A percentile compares a stretch with the other conserved stretches of the same genome.
Evolutionary conservation across 2,329 filamentous ascomycete species (phyloP).

Genomic region (Magnaporthiopsis incrustans): DNA sequence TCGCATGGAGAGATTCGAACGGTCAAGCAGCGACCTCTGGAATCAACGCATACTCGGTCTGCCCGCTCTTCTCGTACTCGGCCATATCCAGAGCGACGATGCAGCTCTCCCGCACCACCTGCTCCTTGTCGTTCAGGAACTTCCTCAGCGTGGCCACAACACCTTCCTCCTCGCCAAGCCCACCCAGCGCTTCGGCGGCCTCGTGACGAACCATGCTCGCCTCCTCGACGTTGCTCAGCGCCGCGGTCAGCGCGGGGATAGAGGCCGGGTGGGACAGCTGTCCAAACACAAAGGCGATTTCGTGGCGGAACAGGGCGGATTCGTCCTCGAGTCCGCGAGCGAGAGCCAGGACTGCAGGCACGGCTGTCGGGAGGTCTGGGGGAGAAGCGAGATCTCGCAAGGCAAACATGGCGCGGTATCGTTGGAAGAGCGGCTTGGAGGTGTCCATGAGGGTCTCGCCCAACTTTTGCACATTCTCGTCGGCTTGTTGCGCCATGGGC

Average conservation of each 20-base stretch:
- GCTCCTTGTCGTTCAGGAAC: slow-evolving; percentile 84
- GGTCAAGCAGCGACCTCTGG: slow-evolving; percentile 43
- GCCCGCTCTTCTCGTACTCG: slow-evolving; percentile 84
- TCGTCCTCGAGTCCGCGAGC: slow-evolving; percentile 78
- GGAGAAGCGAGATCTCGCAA: slow-evolving; percentile 91
- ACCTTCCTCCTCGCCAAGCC: slow-evolving; percentile 85
- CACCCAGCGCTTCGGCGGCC: slow-evolving; percentile 91
- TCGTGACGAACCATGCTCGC: slow-evolving; percentile 96
- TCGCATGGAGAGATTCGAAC: slow-evolving; percentile 12
- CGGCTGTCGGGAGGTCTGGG: slow-evolving; percentile 79
- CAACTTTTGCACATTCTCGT: slow-evolving; percentile 62
- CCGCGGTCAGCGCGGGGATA: slow-evolving; percentile 76
- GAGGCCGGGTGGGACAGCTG: slow-evolving; percentile 95
- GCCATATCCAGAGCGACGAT: slow-evolving; percentile 97
- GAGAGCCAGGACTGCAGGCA: slow-evolving; percentile 78
- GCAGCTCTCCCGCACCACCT: slow-evolving; percentile 89
- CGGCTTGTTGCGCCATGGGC: slow-evolving; percentile 60
- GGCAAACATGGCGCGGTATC: slow-evolving; percentile 97
- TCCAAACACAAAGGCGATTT: slow-evolving; percentile 97
- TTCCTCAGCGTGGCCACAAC: slow-evolving; percentile 77
- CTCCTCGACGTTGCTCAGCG: slow-evolving; percentile 72
- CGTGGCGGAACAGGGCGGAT: slow-evolving; percentile 91
- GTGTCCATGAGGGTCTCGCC: slow-evolving; percentile 73
- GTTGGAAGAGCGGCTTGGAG: slow-evolving; percentile 71
- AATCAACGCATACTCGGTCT: slow-evolving; percentile 87